Base-by-base conservation (phyloP, 495 filamentous ascomycete species). In the Terfezia claveryi region DNA sequence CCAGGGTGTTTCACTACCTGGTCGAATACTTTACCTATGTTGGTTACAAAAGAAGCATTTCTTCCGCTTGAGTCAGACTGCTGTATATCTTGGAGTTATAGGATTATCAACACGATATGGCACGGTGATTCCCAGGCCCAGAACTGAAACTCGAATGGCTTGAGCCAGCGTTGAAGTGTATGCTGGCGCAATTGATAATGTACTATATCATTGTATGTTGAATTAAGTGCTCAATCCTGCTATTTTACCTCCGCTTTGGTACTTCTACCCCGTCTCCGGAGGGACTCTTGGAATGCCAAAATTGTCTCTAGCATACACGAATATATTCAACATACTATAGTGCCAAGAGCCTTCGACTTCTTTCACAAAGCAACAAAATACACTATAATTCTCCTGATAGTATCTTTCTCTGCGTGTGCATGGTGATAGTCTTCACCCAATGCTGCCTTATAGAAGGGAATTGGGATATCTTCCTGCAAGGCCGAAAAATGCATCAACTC, bases 211-310 rank as follows among this genome's bases (percentile, higher is more conserved):
- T 62, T 27, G 23, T 73, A 23, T 63, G 32, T 66, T 60, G 37
- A 1, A 65, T 75, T 58, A 75, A 75, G 57, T 53, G 61, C 3
- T 75, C 72, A 1, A 75, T 75, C 50, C 57, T 75, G 0, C 63
- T 68, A 51, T 70, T 72, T 55, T 75, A 75, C 52, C 57, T 74
- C 17, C 66, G 73, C 23, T 68, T 75, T 16, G 71, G 72, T 75
- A 63, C 1, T 12, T 23, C 37, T 16, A 44, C 38, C 10, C 38
- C 10, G 49, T 36, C 9, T 20, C 16, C 44, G 37, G 4, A 20
- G 36, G 12, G 36, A 2, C 7, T n/a, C 38, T 36, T 16, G 11
- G 11, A 20, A 20, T 0, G 1, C 20, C 20, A 20, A 1, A 20
- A 20, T 20, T n/a, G n/a, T n/a, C 0, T 20, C 20, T 20, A 20